These are phyloP conservation scores for Aspergillus sp. DNA, from an alignment of 2,329 filamentous ascomycete species.

Conservation along the genomic window DNA sequence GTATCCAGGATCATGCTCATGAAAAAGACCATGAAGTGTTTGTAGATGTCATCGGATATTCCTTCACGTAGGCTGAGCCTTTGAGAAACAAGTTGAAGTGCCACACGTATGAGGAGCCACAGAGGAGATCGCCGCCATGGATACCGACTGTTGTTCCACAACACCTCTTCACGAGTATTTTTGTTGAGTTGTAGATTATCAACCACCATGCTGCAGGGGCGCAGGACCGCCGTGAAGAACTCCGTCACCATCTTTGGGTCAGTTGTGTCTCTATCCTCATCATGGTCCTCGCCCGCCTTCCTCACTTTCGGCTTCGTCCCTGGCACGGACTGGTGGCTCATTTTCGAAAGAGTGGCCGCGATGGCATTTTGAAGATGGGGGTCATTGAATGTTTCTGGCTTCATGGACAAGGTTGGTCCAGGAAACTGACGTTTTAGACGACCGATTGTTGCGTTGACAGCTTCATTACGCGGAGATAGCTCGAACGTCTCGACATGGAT, in stretches of 20 bases:
- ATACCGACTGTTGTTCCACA: conserved; percentile 36
- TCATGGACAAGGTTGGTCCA: conserved; percentile 37
- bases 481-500: conserved; percentile 47
- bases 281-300: conserved; percentile 40
- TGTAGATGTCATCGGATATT: conserved; percentile 41
- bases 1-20: conserved; percentile 38
- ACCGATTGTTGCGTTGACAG: conserved; percentile 39
- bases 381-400: conserved; percentile 20
- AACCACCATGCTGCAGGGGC: conserved; percentile 35
- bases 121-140: conserved; percentile 32
- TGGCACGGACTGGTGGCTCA: conserved; percentile 36
- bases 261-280: conserved; percentile 51
- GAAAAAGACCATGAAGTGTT: conserved; percentile 52
- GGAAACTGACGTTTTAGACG: conserved; percentile 49
- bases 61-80: not conserved
- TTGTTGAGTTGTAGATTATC: conserved; percentile 45
- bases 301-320: conserved; percentile 34
- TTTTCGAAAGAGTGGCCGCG: conserved; percentile 31
- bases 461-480: conserved; percentile 41
- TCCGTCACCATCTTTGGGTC: conserved; percentile 55
- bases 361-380: conserved; percentile 27
- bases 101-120: conserved; percentile 55
- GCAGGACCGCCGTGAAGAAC: conserved; percentile 48
- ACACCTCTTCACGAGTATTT: conserved; percentile 55
- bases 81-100: conserved; percentile 15